Evolutionary conservation across 1,284 basidiomycete genomes (phyloP), one percentile per base, ranked within the genome.

Genomic region (Melampsora abietis-canadensis): DNA sequence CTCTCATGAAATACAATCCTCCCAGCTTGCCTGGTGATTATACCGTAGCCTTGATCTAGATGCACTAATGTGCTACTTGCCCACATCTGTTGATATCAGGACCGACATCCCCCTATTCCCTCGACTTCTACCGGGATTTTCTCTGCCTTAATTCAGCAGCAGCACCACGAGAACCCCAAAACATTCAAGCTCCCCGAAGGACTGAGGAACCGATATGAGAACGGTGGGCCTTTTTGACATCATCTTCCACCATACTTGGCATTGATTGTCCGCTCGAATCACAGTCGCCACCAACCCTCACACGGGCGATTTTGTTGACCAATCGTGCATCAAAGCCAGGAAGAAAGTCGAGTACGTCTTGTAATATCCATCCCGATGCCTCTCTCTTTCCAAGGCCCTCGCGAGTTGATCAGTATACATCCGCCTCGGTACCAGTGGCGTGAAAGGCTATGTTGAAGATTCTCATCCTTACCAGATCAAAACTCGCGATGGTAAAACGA

Each of bases 391-490:
- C 8, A 57, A 21, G 27, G 15, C 51, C 51, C 24, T 57, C 51
- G n/a, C 27, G 6, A 57, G 27, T 57, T 57, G 17, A 57, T 27
- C 51, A 57, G 17, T 57, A n/a, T 57, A 30, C 51, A 57, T 57
- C 27, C 15, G n/a, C n/a, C 10, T 27, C 51, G 51, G 51, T 27
- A 24, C 27, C 51, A 66, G 64, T 61, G 64, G 64, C n/a, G 14
- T 63, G 4, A 74, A 67, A 51, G 72, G 72, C 19, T 74, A 74
- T 59, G 48, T 40, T 40, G 72, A 74, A 61, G 72, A 67, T 15
- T 64, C 72, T 14, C 57, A 66, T 60, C 72, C 72, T n/a, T 74
- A 66, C 61, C 72, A 63, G 30, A 66, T 65, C 34, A 66, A 62
- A 62, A 66, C 64, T 48, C 51, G 64, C 21, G 72, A 74, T 31